Conservation (phyloP, 83 land plant genomes). For the Larix sibirica region DNA sequence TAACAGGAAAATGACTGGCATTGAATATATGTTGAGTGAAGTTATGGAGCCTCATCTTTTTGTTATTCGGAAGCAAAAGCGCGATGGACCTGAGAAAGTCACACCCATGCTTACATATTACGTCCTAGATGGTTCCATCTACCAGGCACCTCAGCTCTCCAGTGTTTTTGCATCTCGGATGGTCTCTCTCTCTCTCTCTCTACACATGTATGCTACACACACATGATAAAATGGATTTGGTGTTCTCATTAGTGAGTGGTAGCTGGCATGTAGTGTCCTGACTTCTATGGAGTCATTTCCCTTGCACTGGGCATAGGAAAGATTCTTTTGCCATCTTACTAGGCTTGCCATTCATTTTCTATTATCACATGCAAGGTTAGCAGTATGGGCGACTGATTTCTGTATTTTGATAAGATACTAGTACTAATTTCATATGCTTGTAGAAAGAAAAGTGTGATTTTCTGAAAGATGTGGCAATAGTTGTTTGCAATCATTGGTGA, state of each 20-base stretch:
- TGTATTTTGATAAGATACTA: not conserved
- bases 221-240: not conserved
- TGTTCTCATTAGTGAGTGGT: not conserved
- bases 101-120: constrained; percentile 54
- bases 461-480: not conserved
- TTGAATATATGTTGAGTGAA: constrained; percentile 82
- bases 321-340: not conserved
- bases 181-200: constrained; percentile 28
- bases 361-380: constrained; percentile 2
- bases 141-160: constrained; percentile 91
- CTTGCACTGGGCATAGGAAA: not conserved
- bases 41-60: constrained; percentile 93
- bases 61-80: constrained; percentile 88
- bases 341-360: not conserved
- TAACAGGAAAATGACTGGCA: constrained; percentile 89
- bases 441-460: not conserved
- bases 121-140: constrained; percentile 65
- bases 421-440: not conserved
- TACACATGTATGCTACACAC: too few relatives aligned
- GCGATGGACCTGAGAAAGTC: constrained; percentile 94
- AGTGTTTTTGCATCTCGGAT: constrained; percentile 87
- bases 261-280: not conserved
- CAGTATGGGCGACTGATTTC: not conserved
- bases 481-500: not conserved
- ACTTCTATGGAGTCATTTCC: not conserved